Conservation (phyloP, 1,284 basidiomycete species). For the Pyrrhoderma lamaoense region DNA sequence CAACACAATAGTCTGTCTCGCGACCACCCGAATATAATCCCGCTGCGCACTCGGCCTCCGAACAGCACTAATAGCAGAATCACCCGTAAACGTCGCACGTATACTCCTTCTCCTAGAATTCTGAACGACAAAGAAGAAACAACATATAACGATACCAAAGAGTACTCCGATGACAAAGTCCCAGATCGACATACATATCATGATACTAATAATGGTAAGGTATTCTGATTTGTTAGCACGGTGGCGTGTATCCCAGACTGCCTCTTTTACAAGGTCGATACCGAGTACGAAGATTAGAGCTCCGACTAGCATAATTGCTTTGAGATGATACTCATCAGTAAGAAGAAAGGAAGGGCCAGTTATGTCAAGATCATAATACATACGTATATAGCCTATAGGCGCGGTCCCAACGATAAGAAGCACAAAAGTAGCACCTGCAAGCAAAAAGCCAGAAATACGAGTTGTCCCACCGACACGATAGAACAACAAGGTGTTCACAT, state of each 20-base stretch:
- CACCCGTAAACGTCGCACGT: conserved; percentile 71
- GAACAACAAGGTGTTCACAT: conserved; percentile 90
- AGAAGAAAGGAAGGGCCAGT: neutral
- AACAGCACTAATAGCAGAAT: conserved; percentile 84
- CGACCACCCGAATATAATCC: conserved; percentile 85
- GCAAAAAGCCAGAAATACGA: conserved; percentile 78
- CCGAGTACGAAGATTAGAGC: conserved; percentile 94
- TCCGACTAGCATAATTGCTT: conserved; percentile 84
- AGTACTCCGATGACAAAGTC: conserved; percentile 94
- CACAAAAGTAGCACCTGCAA: conserved; percentile 68
- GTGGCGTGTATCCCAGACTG: conserved; percentile 91
- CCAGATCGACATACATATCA: conserved; percentile 88
- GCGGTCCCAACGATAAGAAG: conserved; percentile 80
- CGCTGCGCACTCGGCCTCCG: conserved; percentile 84
- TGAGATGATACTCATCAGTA: neutral
- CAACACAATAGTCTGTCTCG: conserved; percentile 86
- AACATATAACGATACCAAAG: conserved; percentile 88
- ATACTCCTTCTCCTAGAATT: conserved; percentile 83
- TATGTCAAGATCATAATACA: conserved; percentile 28
- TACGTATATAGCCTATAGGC: conserved; percentile 85
- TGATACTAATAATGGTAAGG: conserved; percentile 72
- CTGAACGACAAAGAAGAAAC: conserved; percentile 94
- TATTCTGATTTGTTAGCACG: conserved; percentile 80
- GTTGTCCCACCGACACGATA: conserved; percentile 92
- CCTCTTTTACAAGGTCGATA: conserved; percentile 91